Conservation (phyloP, 371 early-diverging fungal genomes). For the Dichotomocladium elegans region DNA sequence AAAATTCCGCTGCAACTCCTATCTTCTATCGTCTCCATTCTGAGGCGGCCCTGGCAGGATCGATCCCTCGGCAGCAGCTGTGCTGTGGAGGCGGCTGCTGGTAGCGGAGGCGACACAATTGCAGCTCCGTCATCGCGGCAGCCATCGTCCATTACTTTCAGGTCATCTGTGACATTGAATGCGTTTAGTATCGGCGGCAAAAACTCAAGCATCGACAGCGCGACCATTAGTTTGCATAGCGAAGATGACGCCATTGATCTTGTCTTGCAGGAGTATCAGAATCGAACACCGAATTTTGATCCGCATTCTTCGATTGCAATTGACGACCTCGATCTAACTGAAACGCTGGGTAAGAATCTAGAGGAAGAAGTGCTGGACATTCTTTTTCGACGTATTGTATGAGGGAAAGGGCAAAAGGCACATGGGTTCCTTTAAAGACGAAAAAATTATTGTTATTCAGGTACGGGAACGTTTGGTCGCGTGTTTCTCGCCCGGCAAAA, state of each 20-base stretch:
- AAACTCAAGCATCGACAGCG: constrained; percentile 22
- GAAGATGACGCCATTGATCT: constrained; percentile 29
- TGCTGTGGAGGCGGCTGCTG: no score
- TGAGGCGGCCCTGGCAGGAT: constrained; percentile 14
- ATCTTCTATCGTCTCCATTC: constrained; percentile 24
- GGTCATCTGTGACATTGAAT: constrained; percentile 31
- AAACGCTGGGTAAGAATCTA: constrained; percentile 58
- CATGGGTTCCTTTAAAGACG: neutral
- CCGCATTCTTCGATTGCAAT: constrained; percentile 17
- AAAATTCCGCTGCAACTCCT: constrained; percentile 34
- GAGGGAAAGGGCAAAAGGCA: neutral
- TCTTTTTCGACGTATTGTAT: neutral
- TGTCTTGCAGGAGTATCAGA: constrained; percentile 27
- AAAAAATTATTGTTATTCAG: constrained; percentile 46
- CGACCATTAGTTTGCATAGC: constrained; percentile 8
- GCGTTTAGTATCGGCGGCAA: constrained; percentile 15
- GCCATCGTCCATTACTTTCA: constrained; percentile 21
- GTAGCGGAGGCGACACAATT: constrained; percentile 6
- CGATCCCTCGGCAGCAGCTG: no score
- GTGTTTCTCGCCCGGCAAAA: constrained; percentile 79
- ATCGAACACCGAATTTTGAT: constrained; percentile 32
- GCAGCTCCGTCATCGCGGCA: constrained; percentile 13
- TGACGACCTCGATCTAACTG: constrained; percentile 58
- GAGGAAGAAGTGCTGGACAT: neutral
- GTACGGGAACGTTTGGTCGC: constrained; percentile 95